These are phyloP conservation scores for Cutaneotrichosporon dermatis DNA, from an alignment of 1,284 basidiomycete genomes.

Conservation along the genomic window DNA sequence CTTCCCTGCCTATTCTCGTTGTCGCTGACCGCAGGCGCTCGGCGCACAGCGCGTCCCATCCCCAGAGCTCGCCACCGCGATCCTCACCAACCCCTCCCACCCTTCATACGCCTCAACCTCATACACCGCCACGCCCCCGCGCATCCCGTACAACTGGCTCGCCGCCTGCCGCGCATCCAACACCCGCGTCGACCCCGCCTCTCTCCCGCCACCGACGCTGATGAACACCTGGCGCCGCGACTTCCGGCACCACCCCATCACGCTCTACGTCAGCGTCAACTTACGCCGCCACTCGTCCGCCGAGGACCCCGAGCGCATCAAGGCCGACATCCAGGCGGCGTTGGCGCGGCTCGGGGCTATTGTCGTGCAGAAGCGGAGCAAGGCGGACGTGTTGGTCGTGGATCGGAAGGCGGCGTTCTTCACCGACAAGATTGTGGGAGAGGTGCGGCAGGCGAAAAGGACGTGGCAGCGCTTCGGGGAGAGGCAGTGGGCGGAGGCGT, in stretches of 20 bases:
- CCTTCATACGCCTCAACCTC: not conserved
- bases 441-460: slow-evolving; percentile 26
- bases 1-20: not conserved
- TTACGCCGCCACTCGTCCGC: slow-evolving; percentile 18
- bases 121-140: not conserved
- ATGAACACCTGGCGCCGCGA: slow-evolving; percentile 5
- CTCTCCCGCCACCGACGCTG: slow-evolving; percentile 21
- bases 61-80: slow-evolving; percentile 5
- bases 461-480: slow-evolving; percentile 34
- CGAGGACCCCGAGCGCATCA: slow-evolving; percentile 15
- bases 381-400: slow-evolving; percentile 39
- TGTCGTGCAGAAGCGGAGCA: slow-evolving; percentile 25
- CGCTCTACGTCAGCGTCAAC: slow-evolving; percentile 37
- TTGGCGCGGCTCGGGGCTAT: slow-evolving; percentile 26
- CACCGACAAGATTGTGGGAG: slow-evolving; percentile 19
- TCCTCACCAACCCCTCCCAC: slow-evolving; percentile 18
- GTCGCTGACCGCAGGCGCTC: slow-evolving; percentile 9
- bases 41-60: slow-evolving; percentile 9
- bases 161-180: slow-evolving; percentile 13
- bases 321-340: slow-evolving; percentile 10
- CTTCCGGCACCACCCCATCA: slow-evolving; percentile 22
- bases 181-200: slow-evolving; percentile 12
- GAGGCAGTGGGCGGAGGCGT: slow-evolving; percentile 39
- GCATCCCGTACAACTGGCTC: slow-evolving; percentile 38
- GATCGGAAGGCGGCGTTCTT: slow-evolving; percentile 31